Evolutionary conservation across 106 monocot genomes (phyloP).

Genomic region (Platanthera zijinensis): DNA sequence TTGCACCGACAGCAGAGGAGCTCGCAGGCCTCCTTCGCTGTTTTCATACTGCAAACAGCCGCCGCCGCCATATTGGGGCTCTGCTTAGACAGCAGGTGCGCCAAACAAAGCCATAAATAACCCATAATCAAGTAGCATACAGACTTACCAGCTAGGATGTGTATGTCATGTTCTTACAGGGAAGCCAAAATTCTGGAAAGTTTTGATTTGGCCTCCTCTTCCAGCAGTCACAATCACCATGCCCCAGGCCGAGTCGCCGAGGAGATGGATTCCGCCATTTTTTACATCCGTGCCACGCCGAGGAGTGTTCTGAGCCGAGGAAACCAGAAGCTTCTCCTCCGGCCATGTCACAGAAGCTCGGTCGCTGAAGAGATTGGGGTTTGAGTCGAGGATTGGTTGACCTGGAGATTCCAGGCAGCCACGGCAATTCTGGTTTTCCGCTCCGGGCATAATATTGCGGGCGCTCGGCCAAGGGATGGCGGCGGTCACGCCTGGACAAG

Average conservation of each 20-base stretch:
- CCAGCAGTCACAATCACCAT: conserved; percentile 42
- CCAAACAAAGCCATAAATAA: too few species aligned
- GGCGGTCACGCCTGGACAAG: conserved; percentile 46
- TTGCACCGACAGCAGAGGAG: too few species aligned
- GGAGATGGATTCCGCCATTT: conserved; percentile 5
- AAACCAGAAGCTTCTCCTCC: conserved; percentile 28
- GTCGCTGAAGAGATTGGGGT: not conserved
- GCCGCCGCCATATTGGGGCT: too few species aligned
- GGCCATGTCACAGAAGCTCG: conserved; percentile 32
- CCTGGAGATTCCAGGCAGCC: not conserved
- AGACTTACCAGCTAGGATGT: not conserved
- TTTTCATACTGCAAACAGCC: too few species aligned
- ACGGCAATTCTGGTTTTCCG: not conserved
- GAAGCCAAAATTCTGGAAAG: conserved; percentile 43
- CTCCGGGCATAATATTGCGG: not conserved
- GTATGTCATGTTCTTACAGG: conserved; percentile 7
- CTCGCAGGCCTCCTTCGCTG: too few species aligned
- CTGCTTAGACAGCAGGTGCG: too few species aligned
- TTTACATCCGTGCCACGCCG: not conserved
- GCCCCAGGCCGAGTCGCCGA: conserved; percentile 33
- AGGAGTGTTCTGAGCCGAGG: conserved; percentile 3
- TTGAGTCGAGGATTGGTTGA: not conserved
- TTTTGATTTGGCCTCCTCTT: conserved; percentile 32
- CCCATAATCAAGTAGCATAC: too few species aligned
- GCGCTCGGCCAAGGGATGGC: conserved; percentile 43